Evolutionary conservation across 1,284 basidiomycete genomes (phyloP).

Genomic region (Golubevia sp.): DNA sequence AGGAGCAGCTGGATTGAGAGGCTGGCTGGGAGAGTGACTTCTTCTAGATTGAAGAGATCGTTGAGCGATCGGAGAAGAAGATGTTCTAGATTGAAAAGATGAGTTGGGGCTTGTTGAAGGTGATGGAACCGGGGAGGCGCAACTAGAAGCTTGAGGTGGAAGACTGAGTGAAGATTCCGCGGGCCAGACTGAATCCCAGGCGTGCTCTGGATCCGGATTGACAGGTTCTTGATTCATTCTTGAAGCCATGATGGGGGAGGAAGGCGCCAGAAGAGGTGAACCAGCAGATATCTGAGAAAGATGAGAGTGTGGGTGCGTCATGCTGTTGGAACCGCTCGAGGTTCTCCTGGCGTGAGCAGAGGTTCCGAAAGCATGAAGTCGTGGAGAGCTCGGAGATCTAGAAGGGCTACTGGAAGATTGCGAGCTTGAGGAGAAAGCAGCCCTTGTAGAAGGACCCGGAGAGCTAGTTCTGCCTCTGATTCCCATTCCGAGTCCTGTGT

Average conservation of each 20-base stretch:
- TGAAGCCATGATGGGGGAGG: constrained; percentile 14
- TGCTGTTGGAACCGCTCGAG: constrained; percentile 3
- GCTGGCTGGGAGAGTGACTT: constrained; percentile 19
- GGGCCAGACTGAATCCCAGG: constrained; percentile 46
- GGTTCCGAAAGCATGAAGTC: constrained; percentile 31
- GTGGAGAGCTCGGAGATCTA: constrained; percentile 31
- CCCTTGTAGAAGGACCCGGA: not conserved
- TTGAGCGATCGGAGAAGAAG: not conserved
- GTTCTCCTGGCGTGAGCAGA: constrained; percentile 10
- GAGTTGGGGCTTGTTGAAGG: not conserved
- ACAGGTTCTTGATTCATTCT: constrained; percentile 2
- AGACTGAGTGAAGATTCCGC: not conserved
- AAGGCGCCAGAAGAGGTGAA: constrained; percentile 23
- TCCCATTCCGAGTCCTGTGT: not conserved
- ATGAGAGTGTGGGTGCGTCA: not conserved
- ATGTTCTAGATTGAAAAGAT: constrained; percentile 1
- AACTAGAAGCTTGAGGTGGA: not conserved
- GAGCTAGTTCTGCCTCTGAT: not conserved
- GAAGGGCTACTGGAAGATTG: constrained; percentile 29
- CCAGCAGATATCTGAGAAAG: constrained; percentile 17
- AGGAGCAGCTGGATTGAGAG: not conserved
- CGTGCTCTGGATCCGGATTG: constrained; percentile 33
- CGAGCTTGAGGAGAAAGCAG: constrained; percentile 13
- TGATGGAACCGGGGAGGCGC: constrained; percentile 8
- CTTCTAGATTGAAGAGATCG: constrained; percentile 11